Conservation (phyloP, 2,329 filamentous ascomycete genomes). For the Monilinia laxa region DNA sequence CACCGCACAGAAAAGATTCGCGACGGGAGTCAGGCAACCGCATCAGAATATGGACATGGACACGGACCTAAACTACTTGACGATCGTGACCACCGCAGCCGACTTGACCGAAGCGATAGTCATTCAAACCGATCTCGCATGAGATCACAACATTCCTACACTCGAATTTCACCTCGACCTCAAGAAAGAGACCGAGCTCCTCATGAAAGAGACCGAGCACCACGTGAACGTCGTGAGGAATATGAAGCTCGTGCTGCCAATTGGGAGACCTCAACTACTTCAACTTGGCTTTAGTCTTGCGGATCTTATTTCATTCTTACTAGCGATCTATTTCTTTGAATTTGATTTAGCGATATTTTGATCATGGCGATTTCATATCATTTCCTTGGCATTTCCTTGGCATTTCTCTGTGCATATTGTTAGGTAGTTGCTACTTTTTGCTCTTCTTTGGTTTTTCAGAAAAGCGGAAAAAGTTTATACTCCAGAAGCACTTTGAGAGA, state of each 20-base stretch:
- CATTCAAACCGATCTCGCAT: slow-evolving; percentile 27
- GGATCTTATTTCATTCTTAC: slow-evolving; percentile 24
- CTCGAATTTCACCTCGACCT: slow-evolving; percentile 28
- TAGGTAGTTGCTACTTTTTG: slow-evolving; percentile 31
- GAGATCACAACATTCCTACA: slow-evolving; percentile 34
- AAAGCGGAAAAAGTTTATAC: slow-evolving; percentile 36
- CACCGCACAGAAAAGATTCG: slow-evolving; percentile 44
- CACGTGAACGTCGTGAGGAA: slow-evolving; percentile 21
- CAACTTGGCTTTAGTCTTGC: slow-evolving; percentile 25
- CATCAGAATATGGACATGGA: slow-evolving; percentile 41
- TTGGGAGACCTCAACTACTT: not conserved
- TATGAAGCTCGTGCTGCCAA: slow-evolving; percentile 18
- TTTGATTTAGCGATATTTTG: slow-evolving; percentile 32
- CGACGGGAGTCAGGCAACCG: slow-evolving; percentile 52
- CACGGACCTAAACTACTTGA: slow-evolving; percentile 30
- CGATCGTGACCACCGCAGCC: slow-evolving; percentile 34
- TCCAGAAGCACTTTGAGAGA: slow-evolving; percentile 31
- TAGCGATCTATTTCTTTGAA: slow-evolving; percentile 27
- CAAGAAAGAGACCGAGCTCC: slow-evolving; percentile 19
- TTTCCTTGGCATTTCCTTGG: slow-evolving; percentile 28
- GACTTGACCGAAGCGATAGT: slow-evolving; percentile 28
- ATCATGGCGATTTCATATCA: slow-evolving; percentile 26
- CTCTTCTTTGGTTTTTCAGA: slow-evolving; percentile 32
- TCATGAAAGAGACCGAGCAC: slow-evolving; percentile 17
- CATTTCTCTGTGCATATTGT: slow-evolving; percentile 31